Percentiles rank a stretch among this genome's conserved stretches.
phyloP scores from a whole-genome alignment of 768 basidiomycete species.

The Clavulina sp. region DNA sequence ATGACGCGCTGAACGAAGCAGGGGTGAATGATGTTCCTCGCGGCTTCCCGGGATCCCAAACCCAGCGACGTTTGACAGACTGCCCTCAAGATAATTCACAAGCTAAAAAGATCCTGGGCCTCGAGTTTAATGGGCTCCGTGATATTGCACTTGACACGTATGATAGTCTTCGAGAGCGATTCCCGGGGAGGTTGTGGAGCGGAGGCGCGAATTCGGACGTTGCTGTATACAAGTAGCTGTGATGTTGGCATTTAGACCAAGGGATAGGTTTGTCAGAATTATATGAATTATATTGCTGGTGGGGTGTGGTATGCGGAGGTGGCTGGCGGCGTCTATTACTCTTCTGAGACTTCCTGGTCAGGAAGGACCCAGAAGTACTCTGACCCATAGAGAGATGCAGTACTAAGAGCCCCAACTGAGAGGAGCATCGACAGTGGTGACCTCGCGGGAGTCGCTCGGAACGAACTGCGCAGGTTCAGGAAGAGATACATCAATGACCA shows the following conservation, averaged over 20 bases:
- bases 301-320: too few relatives aligned
- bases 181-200: too few relatives aligned
- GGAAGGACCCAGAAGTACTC: neutral
- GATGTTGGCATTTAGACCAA: too few relatives aligned
- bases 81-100: neutral
- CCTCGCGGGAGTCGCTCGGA: neutral
- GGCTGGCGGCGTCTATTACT: too few relatives aligned
- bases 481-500: conserved; percentile 1
- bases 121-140: neutral
- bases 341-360: neutral
- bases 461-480: neutral
- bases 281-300: too few relatives aligned
- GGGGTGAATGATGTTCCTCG: neutral
- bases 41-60: neutral
- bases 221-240: too few relatives aligned
- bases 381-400: neutral
- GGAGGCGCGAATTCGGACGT: too few relatives aligned
- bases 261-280: too few relatives aligned
- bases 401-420: neutral
- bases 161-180: neutral
- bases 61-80: neutral
- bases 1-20: neutral
- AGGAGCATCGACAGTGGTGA: neutral
- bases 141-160: neutral
- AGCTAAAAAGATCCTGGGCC: neutral